Evolutionary conservation across 2,329 filamentous ascomycete species (phyloP).

Genomic region (Aspergillus amoenus): DNA sequence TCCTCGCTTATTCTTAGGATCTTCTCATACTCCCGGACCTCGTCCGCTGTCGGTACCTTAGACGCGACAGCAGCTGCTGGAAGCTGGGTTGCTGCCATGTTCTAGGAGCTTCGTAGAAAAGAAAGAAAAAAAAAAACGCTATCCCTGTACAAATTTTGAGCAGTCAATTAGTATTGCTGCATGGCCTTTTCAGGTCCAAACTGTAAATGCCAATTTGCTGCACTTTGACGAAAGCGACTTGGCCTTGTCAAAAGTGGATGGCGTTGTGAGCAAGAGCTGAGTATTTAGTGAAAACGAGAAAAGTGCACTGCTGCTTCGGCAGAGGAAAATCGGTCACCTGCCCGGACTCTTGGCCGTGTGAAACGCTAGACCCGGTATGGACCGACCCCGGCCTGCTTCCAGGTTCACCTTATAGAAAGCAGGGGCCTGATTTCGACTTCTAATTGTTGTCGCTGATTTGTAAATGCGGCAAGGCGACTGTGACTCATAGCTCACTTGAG

Average conservation of each 20-base stretch:
- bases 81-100: slow-evolving; percentile 37
- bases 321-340: slow-evolving; percentile 11
- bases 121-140: background rate
- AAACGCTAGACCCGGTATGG: slow-evolving; percentile 19
- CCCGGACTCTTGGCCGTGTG: slow-evolving; percentile 2
- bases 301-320: slow-evolving; percentile 2
- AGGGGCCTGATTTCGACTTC: background rate
- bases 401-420: background rate
- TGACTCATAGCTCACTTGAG: slow-evolving; percentile 1
- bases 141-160: slow-evolving; percentile 1
- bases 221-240: slow-evolving; percentile 6
- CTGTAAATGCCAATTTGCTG: slow-evolving; percentile 4
- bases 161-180: slow-evolving; percentile 9
- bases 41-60: slow-evolving; percentile 46
- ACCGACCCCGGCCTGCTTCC: background rate
- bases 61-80: slow-evolving; percentile 30
- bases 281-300: background rate
- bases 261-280: slow-evolving; percentile 1
- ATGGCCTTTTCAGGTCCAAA: slow-evolving; percentile 8
- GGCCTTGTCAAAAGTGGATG: background rate
- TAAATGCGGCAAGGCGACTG: background rate
- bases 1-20: slow-evolving; percentile 78
- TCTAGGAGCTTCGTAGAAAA: slow-evolving; percentile 15
- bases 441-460: background rate
- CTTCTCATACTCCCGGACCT: slow-evolving; percentile 71